Evolutionary conservation across 2,329 filamentous ascomycete genomes (phyloP).

Genomic region (Paracoccidioides brasiliensis): DNA sequence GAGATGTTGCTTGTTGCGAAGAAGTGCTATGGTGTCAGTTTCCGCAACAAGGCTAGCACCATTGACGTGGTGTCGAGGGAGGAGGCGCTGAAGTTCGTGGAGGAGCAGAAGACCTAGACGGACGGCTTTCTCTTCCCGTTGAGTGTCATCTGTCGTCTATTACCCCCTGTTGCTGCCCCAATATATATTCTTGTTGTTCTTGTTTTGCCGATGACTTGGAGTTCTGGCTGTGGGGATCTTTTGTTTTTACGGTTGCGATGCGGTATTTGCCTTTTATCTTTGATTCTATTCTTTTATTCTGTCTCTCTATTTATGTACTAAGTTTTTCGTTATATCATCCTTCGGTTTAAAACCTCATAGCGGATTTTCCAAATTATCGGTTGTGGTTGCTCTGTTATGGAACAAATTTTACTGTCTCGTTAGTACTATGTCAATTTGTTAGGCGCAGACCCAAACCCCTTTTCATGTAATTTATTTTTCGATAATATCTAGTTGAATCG

Average conservation of each 20-base stretch:
- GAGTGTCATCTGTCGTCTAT: constrained; percentile 5
- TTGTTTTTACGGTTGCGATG: background rate
- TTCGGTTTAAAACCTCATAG: background rate
- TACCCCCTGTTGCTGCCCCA: background rate
- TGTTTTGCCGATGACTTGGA: background rate
- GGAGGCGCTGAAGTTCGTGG: constrained; percentile 84
- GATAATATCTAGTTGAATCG: background rate
- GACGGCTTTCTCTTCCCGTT: background rate
- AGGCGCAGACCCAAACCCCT: too few relatives aligned
- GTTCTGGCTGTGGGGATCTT: background rate
- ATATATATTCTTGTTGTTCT: background rate
- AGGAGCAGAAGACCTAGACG: constrained; percentile 52
- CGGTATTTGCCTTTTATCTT: background rate
- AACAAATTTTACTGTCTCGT: background rate
- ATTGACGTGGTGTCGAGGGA: constrained; percentile 83
- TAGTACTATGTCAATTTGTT: background rate
- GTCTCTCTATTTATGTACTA: background rate
- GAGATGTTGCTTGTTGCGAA: constrained; percentile 93
- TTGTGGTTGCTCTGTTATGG: background rate
- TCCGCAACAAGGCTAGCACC: constrained; percentile 78
- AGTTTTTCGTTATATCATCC: background rate
- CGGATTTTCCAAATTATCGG: background rate
- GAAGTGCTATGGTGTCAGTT: constrained; percentile 95
- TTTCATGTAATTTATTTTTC: background rate
- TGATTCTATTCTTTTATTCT: background rate